Percentiles rank a stretch among this genome's conserved stretches.
Evolutionary conservation across 768 basidiomycete genomes (phyloP).

Genomic region (Hygrophoropsis aurantiaca): DNA sequence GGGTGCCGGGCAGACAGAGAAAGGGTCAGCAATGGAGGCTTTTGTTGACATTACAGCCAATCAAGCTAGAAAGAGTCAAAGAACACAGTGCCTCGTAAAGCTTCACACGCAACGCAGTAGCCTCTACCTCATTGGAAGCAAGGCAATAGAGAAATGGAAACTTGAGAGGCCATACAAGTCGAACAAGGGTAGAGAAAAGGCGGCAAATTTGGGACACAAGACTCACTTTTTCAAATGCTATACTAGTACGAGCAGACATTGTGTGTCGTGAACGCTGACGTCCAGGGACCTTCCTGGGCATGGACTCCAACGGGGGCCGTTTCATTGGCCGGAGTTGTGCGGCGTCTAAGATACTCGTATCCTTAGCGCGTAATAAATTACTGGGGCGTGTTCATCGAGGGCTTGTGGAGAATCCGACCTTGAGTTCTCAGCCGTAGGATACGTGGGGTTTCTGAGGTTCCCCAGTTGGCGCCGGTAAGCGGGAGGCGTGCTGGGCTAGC

Average conservation of each 20-base stretch:
- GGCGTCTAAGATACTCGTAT: slow-evolving; percentile 44
- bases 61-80: slow-evolving; percentile 11
- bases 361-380: slow-evolving; percentile 32
- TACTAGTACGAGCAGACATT: slow-evolving; percentile 65
- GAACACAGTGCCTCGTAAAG: slow-evolving; percentile 9
- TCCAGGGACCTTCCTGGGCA: slow-evolving; percentile 81
- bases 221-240: slow-evolving; percentile 89
- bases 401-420: slow-evolving; percentile 17
- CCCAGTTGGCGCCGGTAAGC: too few relatives aligned
- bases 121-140: slow-evolving; percentile 26
- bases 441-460: too few relatives aligned
- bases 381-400: slow-evolving; percentile 11
- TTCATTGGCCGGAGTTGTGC: slow-evolving; percentile 40
- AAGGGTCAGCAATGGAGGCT: slow-evolving; percentile 26
- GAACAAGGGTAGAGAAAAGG: slow-evolving; percentile 17
- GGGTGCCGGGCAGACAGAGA: slow-evolving; percentile 55
- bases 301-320: slow-evolving; percentile 63
- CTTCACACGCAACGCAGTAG: slow-evolving; percentile 14
- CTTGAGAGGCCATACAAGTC: slow-evolving; percentile 14
- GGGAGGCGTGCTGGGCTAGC: too few relatives aligned
- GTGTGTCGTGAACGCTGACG: slow-evolving; percentile 81
- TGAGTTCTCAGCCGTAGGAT: slow-evolving; percentile 29
- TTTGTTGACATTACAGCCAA: slow-evolving; percentile 14
- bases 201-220: slow-evolving; percentile 16
- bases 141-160: slow-evolving; percentile 16